Evolutionary conservation across 192 early-diverging fungal genomes (phyloP).

Genomic region (Borealophlyctis nickersoniae): DNA sequence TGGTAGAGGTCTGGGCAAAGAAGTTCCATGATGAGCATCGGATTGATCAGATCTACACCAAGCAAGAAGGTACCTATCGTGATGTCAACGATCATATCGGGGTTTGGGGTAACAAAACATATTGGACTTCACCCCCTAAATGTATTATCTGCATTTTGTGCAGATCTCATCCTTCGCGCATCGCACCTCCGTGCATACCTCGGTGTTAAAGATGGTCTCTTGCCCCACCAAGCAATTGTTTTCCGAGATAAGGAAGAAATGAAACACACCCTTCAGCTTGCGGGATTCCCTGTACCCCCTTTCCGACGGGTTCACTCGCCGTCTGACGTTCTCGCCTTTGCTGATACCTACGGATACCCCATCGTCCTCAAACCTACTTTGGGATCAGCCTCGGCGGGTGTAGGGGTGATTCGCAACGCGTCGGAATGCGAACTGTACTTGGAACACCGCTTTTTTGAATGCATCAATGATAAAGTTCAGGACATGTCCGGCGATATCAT

Average conservation of each 20-base stretch:
- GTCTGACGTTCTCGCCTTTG: slow-evolving; percentile 27
- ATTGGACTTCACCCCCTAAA: no score
- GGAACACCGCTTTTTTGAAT: slow-evolving; percentile 24
- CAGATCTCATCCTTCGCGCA: slow-evolving; percentile 39
- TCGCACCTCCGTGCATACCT: slow-evolving; percentile 28
- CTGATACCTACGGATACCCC: slow-evolving; percentile 19
- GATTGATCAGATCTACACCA: slow-evolving; percentile 41
- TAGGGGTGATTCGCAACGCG: slow-evolving; percentile 22
- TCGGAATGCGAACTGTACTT: slow-evolving; percentile 26
- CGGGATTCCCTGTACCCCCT: slow-evolving; percentile 32
- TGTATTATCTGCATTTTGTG: no score
- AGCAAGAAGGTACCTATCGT: slow-evolving; percentile 43
- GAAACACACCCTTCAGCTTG: slow-evolving; percentile 18
- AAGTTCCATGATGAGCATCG: slow-evolving; percentile 29
- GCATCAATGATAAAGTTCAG: slow-evolving; percentile 26
- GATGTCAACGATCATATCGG: no score
- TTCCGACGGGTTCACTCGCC: slow-evolving; percentile 33
- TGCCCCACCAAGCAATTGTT: slow-evolving; percentile 10
- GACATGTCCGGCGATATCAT: slow-evolving; percentile 40
- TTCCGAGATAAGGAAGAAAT: slow-evolving; percentile 42
- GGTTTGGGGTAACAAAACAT: no score
- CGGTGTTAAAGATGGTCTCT: slow-evolving; percentile 20
- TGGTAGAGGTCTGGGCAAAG: slow-evolving; percentile 28
- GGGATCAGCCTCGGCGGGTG: slow-evolving; percentile 33
- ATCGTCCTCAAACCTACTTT: slow-evolving; percentile 42